Evolutionary conservation across 2,329 filamentous ascomycete species (phyloP).

Genomic region (Epichloe typhina): DNA sequence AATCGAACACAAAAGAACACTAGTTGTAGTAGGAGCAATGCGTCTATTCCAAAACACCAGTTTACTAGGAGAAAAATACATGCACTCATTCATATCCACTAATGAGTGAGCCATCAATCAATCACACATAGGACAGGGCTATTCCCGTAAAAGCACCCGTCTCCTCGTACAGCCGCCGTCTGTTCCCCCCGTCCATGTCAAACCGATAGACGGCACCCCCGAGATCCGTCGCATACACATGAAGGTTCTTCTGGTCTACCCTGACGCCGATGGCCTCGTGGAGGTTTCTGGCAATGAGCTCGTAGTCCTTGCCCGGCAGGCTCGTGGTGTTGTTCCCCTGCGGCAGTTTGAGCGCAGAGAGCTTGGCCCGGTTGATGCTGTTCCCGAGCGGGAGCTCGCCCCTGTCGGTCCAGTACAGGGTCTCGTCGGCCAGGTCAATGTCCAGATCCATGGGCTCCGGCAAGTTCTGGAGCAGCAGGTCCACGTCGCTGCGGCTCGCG

Average conservation of each 20-base stretch:
- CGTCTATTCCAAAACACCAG: too few species aligned
- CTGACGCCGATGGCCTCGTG: constrained; percentile 34
- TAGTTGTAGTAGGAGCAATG: too few species aligned
- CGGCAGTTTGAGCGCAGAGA: constrained; percentile 2
- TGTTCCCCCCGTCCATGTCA: constrained; percentile 18
- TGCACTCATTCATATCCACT: too few species aligned
- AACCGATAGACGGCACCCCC: constrained; percentile 25
- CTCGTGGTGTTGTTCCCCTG: background rate
- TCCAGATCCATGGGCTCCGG: constrained; percentile 47
- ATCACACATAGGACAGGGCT: background rate
- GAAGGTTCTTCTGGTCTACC: constrained; percentile 21
- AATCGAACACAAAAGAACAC: too few species aligned
- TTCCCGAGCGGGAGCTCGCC: constrained; percentile 44
- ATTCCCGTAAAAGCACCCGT: background rate
- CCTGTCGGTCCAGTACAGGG: constrained; percentile 47
- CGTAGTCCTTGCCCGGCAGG: constrained; percentile 10
- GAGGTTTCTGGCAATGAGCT: constrained; percentile 21
- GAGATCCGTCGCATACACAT: constrained; percentile 27
- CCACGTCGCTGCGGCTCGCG: constrained; percentile 25
- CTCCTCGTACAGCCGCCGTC: constrained; percentile 8
- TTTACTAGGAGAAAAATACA: too few species aligned
- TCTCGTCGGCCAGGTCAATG: constrained; percentile 29
- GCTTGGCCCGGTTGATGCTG: constrained; percentile 29
- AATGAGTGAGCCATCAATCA: too few species aligned
- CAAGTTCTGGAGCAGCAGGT: constrained; percentile 27